These are phyloP conservation scores for Fraxinus americana DNA, from an alignment of 257 asterid genomes.

Conservation along the genomic window DNA sequence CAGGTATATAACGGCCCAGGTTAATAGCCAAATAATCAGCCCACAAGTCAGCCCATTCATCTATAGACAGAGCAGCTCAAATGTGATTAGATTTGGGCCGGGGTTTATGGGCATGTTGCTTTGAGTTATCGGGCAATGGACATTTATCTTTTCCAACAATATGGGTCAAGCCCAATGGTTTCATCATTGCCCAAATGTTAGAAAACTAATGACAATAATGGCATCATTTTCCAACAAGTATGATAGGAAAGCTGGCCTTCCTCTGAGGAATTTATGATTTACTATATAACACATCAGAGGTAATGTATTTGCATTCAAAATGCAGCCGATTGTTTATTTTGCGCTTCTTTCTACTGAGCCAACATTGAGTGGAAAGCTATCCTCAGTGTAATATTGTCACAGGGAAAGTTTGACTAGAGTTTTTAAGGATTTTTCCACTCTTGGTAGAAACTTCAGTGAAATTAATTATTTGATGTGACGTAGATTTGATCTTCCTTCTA, in stretches of 20 bases:
- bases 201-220: too few relatives aligned
- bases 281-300: conserved; percentile 33
- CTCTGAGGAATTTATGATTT: conserved; percentile 38
- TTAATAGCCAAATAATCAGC: too few relatives aligned
- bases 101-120: too few relatives aligned
- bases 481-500: conserved; percentile 37
- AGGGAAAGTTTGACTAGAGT: conserved; percentile 36
- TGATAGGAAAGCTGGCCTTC: conserved; percentile 30
- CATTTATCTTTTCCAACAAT: too few relatives aligned
- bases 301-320: conserved; percentile 32
- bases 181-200: too few relatives aligned
- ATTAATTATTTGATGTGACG: conserved; percentile 40
- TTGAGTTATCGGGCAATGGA: too few relatives aligned
- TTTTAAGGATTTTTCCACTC: conserved; percentile 31
- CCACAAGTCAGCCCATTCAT: too few relatives aligned
- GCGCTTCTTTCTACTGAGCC: conserved; percentile 32
- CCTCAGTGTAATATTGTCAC: conserved; percentile 41
- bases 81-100: too few relatives aligned
- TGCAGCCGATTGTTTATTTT: conserved; percentile 21
- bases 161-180: too few relatives aligned
- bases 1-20: too few relatives aligned
- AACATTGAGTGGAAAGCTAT: conserved; percentile 29
- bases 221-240: neutral
- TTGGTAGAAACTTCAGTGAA: conserved; percentile 19
- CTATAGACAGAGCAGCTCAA: too few relatives aligned